Percentiles rank a stretch among this genome's conserved stretches.
Evolutionary conservation across 2,329 filamentous ascomycete species (phyloP).

Genomic region (Metarhizium robertsii): DNA sequence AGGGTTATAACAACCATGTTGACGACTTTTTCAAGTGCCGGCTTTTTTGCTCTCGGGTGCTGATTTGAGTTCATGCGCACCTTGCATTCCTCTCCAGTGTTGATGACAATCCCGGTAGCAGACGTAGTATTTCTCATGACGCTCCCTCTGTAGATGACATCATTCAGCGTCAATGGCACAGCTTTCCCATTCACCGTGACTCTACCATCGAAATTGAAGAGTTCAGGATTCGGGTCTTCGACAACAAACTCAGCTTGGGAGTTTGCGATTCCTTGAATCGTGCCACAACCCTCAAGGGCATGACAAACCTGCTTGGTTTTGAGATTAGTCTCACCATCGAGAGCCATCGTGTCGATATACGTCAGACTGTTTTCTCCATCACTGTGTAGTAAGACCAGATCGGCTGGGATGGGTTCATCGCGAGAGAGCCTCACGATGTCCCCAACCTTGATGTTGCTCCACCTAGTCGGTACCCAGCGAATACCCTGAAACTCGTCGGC

Average conservation of each 20-base stretch:
- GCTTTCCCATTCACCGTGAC: constrained; percentile 49
- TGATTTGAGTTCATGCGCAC: constrained; percentile 90
- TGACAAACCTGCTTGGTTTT: constrained; percentile 65
- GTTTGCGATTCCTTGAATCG: constrained; percentile 41
- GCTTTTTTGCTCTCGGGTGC: constrained; percentile 76
- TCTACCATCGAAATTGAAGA: constrained; percentile 68
- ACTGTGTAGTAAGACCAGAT: constrained; percentile 70
- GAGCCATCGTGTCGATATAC: constrained; percentile 76
- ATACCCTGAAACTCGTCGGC: constrained; percentile 51
- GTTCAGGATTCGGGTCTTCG: constrained; percentile 68
- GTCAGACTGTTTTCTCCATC: constrained; percentile 70
- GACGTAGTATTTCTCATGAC: constrained; percentile 70
- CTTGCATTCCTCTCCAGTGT: constrained; percentile 85
- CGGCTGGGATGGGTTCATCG: constrained; percentile 74
- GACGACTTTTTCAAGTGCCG: constrained; percentile 63
- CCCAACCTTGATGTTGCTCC: constrained; percentile 40
- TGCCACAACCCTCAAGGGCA: constrained; percentile 48
- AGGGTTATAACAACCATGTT: constrained; percentile 78
- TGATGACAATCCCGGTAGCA: constrained; percentile 71
- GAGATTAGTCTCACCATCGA: constrained; percentile 75
- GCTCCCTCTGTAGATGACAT: constrained; percentile 81
- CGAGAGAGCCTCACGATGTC: constrained; percentile 43
- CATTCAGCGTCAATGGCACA: constrained; percentile 64
- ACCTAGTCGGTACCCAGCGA: constrained; percentile 41
- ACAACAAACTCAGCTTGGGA: constrained; percentile 56